Percentiles rank a stretch among this genome's conserved stretches.
Evolutionary conservation across 495 filamentous ascomycete species (phyloP).

Genomic region (Pyronema omphalodes): DNA sequence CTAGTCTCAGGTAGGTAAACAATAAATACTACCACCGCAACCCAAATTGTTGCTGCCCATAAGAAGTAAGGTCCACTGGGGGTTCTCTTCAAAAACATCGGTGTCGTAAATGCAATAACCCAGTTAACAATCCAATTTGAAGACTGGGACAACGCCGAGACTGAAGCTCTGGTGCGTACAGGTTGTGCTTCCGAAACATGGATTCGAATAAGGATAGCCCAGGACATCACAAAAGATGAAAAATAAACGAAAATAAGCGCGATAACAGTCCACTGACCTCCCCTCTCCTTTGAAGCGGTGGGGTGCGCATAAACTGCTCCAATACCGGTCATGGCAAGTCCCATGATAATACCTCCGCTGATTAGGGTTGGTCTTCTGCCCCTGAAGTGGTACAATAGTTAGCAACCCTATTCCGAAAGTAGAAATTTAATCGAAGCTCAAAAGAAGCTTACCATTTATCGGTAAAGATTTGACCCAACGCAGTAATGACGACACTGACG

Average conservation of each 20-base stretch:
- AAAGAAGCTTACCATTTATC: too few species aligned
- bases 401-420: too few species aligned
- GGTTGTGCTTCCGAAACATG: constrained; percentile 28
- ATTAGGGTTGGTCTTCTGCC: constrained; percentile 37
- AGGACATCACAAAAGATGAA: constrained; percentile 29
- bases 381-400: constrained; percentile 10
- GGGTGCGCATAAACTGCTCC: constrained; percentile 24
- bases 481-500: constrained; percentile 31
- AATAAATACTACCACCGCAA: constrained; percentile 6
- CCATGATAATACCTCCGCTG: constrained; percentile 35
- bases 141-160: constrained; percentile 9
- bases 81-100: constrained; percentile 35
- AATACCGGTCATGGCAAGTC: constrained; percentile 32
- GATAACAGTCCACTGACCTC: constrained; percentile 5
- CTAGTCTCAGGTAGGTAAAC: not conserved
- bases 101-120: constrained; percentile 45
- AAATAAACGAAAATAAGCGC: constrained; percentile 27
- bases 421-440: too few species aligned
- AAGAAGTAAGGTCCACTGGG: constrained; percentile 11
- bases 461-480: constrained; percentile 26
- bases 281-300: constrained; percentile 4
- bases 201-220: constrained; percentile 32
- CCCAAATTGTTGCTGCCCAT: constrained; percentile 8
- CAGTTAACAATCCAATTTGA: constrained; percentile 31
- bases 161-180: constrained; percentile 8